Evolutionary conservation across 306 rosid genomes (phyloP), one percentile per base, ranked within the genome.

Genomic region (Erythrophleum fordii): DNA sequence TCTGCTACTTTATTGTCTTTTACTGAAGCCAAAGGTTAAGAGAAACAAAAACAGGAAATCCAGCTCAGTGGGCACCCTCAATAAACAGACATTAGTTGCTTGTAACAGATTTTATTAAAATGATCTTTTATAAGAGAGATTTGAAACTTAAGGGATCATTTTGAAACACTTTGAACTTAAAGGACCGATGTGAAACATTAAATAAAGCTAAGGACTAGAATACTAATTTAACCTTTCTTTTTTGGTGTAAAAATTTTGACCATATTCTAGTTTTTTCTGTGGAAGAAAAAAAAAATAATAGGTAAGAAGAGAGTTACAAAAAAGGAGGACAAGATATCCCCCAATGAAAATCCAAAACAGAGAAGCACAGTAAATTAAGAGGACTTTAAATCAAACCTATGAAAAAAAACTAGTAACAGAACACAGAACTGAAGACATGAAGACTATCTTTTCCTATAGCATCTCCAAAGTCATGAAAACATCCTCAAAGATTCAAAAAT

Each of bases 1-100:
- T 86, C 89, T 37, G 98, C 98, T 3, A 82, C 89, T 14, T 18
- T 93, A 11, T 89, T 97, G 5, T 95, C 99, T 14, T 95, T 83
- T 20, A 98, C 97, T 6, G 95, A 88, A 82, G 86, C 91, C 0
- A 95, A 86, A 65, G 90, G 85, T 1, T 90, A 67, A 64, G 87
- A 80, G 35, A 72, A 80, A 6, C 77, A 85, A 16, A 60, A 83
- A 13, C 83, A 85, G 72, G 73, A 26, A 4, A 58, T 82, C 31
- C 64, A 83, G 11, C 78, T 80, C 2, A 55, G 73, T 13, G 65
- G 80, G 6, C 82, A 84, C 23, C 88, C 76, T 23, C 86, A 77
- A n/a, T n/a, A n/a, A n/a, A n/a, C n/a, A n/a, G n/a, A n/a, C n/a
- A n/a, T n/a, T n/a, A n/a, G n/a, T n/a, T n/a, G n/a, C n/a, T n/a